A percentile compares a stretch with the other conserved stretches of the same genome.
Conservation (phyloP, 1,284 basidiomycete species). For the Apiotrichum siamense region DNA sequence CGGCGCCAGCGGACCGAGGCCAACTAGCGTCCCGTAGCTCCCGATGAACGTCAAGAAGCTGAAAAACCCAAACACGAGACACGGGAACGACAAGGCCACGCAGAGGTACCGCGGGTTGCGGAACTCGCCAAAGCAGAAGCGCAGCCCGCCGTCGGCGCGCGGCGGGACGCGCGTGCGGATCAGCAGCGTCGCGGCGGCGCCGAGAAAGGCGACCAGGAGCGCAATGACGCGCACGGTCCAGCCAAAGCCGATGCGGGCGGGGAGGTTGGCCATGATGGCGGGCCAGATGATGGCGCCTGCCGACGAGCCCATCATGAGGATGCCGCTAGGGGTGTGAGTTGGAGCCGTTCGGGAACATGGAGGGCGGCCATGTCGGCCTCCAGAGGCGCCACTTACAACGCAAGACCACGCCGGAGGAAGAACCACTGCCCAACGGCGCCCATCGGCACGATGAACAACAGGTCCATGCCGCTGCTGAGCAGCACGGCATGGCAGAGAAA, state of each 20-base stretch:
- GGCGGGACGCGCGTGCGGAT: constrained; percentile 34
- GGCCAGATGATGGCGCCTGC: constrained; percentile 39
- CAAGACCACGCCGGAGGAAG: constrained; percentile 31
- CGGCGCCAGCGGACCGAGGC: constrained; percentile 27
- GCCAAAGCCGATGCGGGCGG: constrained; percentile 31
- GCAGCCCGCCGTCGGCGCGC: constrained; percentile 28
- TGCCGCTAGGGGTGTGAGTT: not conserved
- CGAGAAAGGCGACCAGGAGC: constrained; percentile 23
- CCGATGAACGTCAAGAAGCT: constrained; percentile 35
- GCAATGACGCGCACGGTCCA: constrained; percentile 40
- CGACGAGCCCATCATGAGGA: constrained; percentile 28
- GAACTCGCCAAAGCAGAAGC: constrained; percentile 33
- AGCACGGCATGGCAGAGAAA: constrained; percentile 31
- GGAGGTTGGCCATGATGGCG: constrained; percentile 34
- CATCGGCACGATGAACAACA: too few relatives aligned
- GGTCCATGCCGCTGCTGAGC: too few relatives aligned
- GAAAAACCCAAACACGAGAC: constrained; percentile 32
- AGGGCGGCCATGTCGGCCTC: not conserved
- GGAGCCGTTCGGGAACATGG: not conserved
- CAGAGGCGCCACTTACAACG: constrained; percentile 20
- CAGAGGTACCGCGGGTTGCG: constrained; percentile 26
- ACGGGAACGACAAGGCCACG: constrained; percentile 22
- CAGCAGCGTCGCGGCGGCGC: constrained; percentile 23
- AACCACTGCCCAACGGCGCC: constrained; percentile 41
- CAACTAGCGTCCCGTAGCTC: constrained; percentile 27